Conservation (phyloP, 2,329 filamentous ascomycete genomes). For the Sarocladium oryzae region DNA sequence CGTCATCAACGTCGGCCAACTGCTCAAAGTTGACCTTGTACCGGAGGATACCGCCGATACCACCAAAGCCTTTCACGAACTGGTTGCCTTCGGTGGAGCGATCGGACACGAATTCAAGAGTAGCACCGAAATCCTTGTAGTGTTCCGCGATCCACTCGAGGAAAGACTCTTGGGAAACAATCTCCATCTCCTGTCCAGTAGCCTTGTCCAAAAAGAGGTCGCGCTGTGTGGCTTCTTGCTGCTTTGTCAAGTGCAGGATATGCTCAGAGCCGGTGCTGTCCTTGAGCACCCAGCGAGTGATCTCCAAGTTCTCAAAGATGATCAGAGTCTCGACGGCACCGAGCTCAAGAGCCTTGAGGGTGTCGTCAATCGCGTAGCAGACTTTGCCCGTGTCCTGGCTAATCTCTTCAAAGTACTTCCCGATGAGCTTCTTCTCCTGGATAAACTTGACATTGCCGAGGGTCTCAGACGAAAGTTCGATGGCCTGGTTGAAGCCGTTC, state of each 20-base stretch:
- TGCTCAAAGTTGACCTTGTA: conserved; percentile 99
- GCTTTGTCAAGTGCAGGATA: conserved; percentile 82
- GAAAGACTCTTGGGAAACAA: conserved; percentile 81
- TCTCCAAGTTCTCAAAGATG: conserved; percentile 94
- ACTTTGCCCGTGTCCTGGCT: conserved; percentile 95
- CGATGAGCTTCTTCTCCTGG: conserved; percentile 99
- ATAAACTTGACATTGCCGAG: conserved; percentile 99
- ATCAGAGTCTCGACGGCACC: conserved; percentile 93
- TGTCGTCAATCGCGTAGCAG: conserved; percentile 97
- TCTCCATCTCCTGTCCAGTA: conserved; percentile 95
- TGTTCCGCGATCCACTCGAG: conserved; percentile 99
- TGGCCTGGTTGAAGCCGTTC: conserved; percentile 99
- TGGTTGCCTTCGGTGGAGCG: conserved; percentile 97
- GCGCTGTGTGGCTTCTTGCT: conserved; percentile 62
- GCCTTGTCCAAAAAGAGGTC: conserved; percentile 91
- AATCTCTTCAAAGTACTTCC: conserved; percentile 98
- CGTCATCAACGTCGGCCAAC: conserved; percentile 84
- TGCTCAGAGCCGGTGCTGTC: conserved; percentile 64
- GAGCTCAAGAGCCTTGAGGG: conserved; percentile 90
- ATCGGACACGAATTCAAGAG: conserved; percentile 95
- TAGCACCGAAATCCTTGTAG: conserved; percentile 96
- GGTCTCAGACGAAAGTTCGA: conserved; percentile 90
- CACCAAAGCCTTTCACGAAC: conserved; percentile 99
- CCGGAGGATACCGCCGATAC: conserved; percentile 91
- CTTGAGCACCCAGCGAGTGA: conserved; percentile 88